These are phyloP conservation scores for Neurospora sp. DNA, from an alignment of 495 filamentous ascomycete genomes.

Conservation along the genomic window DNA sequence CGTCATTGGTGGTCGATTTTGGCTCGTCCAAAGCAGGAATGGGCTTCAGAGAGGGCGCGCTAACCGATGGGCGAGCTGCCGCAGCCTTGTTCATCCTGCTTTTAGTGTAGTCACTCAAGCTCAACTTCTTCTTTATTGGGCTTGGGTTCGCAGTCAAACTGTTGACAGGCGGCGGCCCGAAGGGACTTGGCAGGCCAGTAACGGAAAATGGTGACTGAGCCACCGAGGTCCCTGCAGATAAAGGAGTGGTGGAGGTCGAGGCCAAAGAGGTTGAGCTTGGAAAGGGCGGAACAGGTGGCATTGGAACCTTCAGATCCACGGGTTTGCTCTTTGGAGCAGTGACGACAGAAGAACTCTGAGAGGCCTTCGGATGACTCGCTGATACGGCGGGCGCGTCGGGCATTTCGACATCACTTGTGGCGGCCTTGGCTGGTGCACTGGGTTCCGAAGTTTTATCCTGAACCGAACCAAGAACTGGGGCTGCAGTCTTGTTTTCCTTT, in stretches of 20 bases:
- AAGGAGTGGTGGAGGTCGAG: constrained; percentile 30
- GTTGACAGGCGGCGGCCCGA: constrained; percentile 35
- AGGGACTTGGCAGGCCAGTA: constrained; percentile 25
- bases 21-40: constrained; percentile 27
- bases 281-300: constrained; percentile 37
- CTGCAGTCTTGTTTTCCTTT: constrained; percentile 7
- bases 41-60: constrained; percentile 25
- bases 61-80: constrained; percentile 28
- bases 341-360: neutral
- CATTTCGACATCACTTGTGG: constrained; percentile 15
- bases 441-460: constrained; percentile 6
- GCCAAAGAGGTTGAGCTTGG: constrained; percentile 17
- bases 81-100: constrained; percentile 39
- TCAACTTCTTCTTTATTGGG: constrained; percentile 62
- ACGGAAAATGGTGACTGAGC: constrained; percentile 44
- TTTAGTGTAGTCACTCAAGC: constrained; percentile 60
- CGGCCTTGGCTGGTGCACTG: constrained; percentile 3
- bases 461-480: constrained; percentile 9
- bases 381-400: constrained; percentile 13
- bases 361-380: constrained; percentile 4
- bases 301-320: constrained; percentile 40
- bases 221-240: constrained; percentile 32
- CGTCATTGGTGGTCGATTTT: constrained; percentile 28
- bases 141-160: constrained; percentile 41
- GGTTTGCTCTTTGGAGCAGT: constrained; percentile 25